phyloP scores from a whole-genome alignment of 208 protist genomes.

The Endotrypanum monterogeii region DNA sequence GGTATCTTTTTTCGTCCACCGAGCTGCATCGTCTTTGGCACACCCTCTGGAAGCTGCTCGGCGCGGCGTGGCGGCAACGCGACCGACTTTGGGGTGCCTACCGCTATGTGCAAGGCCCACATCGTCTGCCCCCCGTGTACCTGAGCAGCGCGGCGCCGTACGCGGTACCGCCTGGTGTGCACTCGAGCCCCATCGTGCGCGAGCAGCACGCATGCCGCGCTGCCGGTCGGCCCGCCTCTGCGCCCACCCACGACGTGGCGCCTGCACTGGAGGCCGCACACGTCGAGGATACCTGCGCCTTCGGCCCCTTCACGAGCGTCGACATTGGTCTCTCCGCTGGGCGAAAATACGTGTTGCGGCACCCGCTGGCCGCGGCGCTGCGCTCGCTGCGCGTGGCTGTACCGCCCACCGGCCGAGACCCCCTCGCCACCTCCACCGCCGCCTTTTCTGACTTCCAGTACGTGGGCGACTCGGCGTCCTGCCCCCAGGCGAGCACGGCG shows the following conservation, averaged over 20 bases:
- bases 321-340: constrained; percentile 48
- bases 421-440: constrained; percentile 17
- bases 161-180: constrained; percentile 19
- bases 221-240: not conserved
- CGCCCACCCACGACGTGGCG: not conserved
- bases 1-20: constrained; percentile 7
- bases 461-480: constrained; percentile 9
- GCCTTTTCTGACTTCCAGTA: constrained; percentile 26
- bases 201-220: constrained; percentile 20
- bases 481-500: not conserved
- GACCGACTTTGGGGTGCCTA: constrained; percentile 60
- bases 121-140: constrained; percentile 14
- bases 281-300: constrained; percentile 59
- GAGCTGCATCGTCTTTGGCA: constrained; percentile 49
- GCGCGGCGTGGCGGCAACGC: constrained; percentile 76
- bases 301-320: constrained; percentile 66
- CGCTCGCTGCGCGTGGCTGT: constrained; percentile 48
- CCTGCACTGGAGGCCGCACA: not conserved
- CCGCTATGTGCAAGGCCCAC: constrained; percentile 29
- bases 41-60: constrained; percentile 58
- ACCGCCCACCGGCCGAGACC: constrained; percentile 9
- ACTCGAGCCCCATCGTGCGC: constrained; percentile 21
- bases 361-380: constrained; percentile 47
- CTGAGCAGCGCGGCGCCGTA: constrained; percentile 16
- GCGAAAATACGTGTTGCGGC: constrained; percentile 48